Base-by-base conservation (phyloP, 352 stramenopile species). In the Phytopythium oedochilum region DNA sequence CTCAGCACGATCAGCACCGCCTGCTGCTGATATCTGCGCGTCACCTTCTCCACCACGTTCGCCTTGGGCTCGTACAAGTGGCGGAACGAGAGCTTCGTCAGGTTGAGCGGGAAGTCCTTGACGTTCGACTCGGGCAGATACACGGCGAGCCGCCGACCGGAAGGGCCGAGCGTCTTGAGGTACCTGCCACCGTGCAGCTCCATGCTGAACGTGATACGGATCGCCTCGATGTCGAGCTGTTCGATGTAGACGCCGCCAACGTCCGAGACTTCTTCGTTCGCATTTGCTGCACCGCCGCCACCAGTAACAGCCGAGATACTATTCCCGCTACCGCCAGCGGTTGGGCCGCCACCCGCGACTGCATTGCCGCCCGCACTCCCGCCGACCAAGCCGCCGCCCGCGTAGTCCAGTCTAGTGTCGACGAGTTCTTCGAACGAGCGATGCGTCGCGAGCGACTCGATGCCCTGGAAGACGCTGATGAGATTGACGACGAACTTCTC, bases 401-500 rank as follows among this genome's bases (percentile, higher is more conserved):
- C 61, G 51, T 90, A 95, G 53, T 90, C 77, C 7, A 92, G 48
- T 44, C 88, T 73, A 14, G 72, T 87, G 62, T 92, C 76, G 11
- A 94, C 76, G 35, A 94, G 88, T 26, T 90, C 74, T 23, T 94
- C 83, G 59, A 96, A 96, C 1, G 70, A 73, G 38, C 89, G 79
- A 28, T 89, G 73, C 12, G 68, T 89, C 5, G 73, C 78, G 35
- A 96, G 66, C 18, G 68, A 75, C 36, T 90, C 86, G 0, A 96
- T 71, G 0, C 84, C 86, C 69, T 96, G 86, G 59, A 96, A 96
- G 12, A 96, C 86, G 12, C 73, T 93, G 55, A 96, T 96, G 22
- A 96, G 61, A 49, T 96, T 92, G 17, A 93, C 86, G 7, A 96
- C 83, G 67, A 96, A 96, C 63, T 94, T 96, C 54, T 96, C 86